Evolutionary conservation across 2,329 filamentous ascomycete genomes (phyloP).

Genomic region (Leptographium procerum): DNA sequence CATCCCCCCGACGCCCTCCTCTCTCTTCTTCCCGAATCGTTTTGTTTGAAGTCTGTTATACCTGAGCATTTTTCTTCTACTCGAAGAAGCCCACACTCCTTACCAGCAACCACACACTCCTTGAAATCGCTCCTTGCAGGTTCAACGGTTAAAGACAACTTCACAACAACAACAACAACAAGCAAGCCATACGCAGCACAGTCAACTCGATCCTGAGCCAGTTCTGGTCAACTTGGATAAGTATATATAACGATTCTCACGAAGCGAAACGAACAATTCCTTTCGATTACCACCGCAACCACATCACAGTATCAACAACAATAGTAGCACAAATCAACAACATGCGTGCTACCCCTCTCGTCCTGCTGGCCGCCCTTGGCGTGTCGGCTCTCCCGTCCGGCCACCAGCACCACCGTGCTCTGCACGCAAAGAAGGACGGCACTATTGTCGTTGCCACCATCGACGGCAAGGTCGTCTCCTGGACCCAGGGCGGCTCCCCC

Average conservation of each 20-base stretch:
- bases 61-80: neutral
- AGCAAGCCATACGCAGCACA: neutral
- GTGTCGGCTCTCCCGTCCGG: constrained; percentile 23
- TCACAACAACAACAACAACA: neutral
- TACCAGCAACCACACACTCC: too few relatives aligned
- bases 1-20: neutral
- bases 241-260: neutral
- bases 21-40: neutral
- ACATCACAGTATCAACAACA: neutral
- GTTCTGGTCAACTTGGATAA: constrained; percentile 14
- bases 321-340: constrained; percentile 1
- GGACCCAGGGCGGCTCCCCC: constrained; percentile 15
- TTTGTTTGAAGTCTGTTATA: neutral
- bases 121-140: constrained; percentile 6
- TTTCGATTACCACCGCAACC: neutral
- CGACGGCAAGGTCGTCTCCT: constrained; percentile 17
- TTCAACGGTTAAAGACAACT: neutral
- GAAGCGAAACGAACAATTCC: neutral
- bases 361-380: constrained; percentile 21
- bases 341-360: constrained; percentile 17
- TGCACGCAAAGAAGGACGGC: constrained; percentile 16
- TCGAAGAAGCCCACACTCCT: constrained; percentile 4
- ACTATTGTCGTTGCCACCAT: constrained; percentile 16
- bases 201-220: neutral
- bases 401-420: constrained; percentile 24